These are phyloP conservation scores for Sungouiella thailandica DNA, from an alignment of 805 yeast species.

Conservation along the genomic window DNA sequence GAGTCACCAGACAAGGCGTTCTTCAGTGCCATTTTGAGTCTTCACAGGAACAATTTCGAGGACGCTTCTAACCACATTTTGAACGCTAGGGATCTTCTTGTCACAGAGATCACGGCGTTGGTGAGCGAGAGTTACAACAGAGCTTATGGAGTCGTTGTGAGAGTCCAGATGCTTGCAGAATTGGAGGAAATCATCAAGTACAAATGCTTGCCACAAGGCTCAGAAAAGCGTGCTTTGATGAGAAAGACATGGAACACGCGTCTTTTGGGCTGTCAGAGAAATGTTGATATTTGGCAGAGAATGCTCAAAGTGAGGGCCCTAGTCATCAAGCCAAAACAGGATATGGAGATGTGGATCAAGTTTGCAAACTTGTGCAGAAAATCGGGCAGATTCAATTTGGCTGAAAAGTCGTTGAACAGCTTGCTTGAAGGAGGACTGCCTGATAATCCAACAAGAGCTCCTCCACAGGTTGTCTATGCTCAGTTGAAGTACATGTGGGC, in stretches of 20 bases:
- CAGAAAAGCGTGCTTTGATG: slow-evolving; percentile 73
- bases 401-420: slow-evolving; percentile 83
- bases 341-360: slow-evolving; percentile 96
- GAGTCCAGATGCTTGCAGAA: slow-evolving; percentile 96
- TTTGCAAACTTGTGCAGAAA: slow-evolving; percentile 95
- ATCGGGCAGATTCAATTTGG: slow-evolving; percentile 85
- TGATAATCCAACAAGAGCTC: slow-evolving; percentile 67
- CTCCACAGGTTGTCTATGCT: slow-evolving; percentile 96
- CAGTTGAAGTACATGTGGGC: slow-evolving; percentile 98
- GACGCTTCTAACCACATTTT: slow-evolving; percentile 76
- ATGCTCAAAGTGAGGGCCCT: slow-evolving; percentile 88
- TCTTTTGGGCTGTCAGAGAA: slow-evolving; percentile 87
- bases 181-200: slow-evolving; percentile 90
- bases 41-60: slow-evolving; percentile 81
- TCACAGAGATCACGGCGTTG: slow-evolving; percentile 89
- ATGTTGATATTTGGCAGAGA: slow-evolving; percentile 98
- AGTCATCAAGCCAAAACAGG: slow-evolving; percentile 92
- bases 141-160: slow-evolving; percentile 93
- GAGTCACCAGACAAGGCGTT: slow-evolving; percentile 95
- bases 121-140: slow-evolving; percentile 95
- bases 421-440: slow-evolving; percentile 72
- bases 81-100: slow-evolving; percentile 82
- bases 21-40: slow-evolving; percentile 81
- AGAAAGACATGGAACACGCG: slow-evolving; percentile 93
- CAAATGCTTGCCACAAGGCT: slow-evolving; percentile 77